These are phyloP conservation scores for Candida patagonica DNA, from an alignment of 805 yeast species.

Conservation along the genomic window DNA sequence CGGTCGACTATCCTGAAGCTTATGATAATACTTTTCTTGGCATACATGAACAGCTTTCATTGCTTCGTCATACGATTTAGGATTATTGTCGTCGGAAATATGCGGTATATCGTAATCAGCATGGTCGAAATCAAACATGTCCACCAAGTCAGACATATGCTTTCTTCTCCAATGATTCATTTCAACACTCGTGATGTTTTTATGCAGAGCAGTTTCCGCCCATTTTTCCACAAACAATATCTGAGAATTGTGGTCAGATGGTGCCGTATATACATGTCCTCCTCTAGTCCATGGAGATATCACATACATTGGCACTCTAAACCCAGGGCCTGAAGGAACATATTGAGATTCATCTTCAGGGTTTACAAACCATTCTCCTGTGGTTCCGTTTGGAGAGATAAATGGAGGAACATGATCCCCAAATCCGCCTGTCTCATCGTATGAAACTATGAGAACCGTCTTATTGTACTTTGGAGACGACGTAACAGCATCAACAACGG, in stretches of 20 bases:
- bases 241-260: slow-evolving; percentile 22
- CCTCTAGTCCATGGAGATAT: slow-evolving; percentile 23
- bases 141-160: slow-evolving; percentile 18
- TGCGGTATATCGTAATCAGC: slow-evolving; percentile 12
- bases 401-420: slow-evolving; percentile 22
- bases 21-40: slow-evolving; percentile 6
- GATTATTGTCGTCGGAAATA: slow-evolving; percentile 10
- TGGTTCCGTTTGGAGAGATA: slow-evolving; percentile 20
- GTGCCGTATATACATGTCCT: slow-evolving; percentile 19
- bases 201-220: slow-evolving; percentile 12
- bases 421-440: slow-evolving; percentile 23
- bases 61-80: slow-evolving; percentile 5
- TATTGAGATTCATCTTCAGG: slow-evolving; percentile 8
- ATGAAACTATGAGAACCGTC: slow-evolving; percentile 19
- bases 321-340: slow-evolving; percentile 22
- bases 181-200: slow-evolving; percentile 7
- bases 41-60: slow-evolving; percentile 2
- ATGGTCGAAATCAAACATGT: slow-evolving; percentile 17
- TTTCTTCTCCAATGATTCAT: slow-evolving; percentile 19
- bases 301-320: slow-evolving; percentile 18
- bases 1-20: slow-evolving; percentile 9
- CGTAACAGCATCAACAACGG: slow-evolving; percentile 16
- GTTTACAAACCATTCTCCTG: slow-evolving; percentile 20
- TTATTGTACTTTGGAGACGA: slow-evolving; percentile 16
- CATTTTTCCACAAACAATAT: slow-evolving; percentile 20